A percentile compares a stretch with the other conserved stretches of the same genome.
Conservation (phyloP, 169 alveolate species). For the Eimeria falciformis region DNA sequence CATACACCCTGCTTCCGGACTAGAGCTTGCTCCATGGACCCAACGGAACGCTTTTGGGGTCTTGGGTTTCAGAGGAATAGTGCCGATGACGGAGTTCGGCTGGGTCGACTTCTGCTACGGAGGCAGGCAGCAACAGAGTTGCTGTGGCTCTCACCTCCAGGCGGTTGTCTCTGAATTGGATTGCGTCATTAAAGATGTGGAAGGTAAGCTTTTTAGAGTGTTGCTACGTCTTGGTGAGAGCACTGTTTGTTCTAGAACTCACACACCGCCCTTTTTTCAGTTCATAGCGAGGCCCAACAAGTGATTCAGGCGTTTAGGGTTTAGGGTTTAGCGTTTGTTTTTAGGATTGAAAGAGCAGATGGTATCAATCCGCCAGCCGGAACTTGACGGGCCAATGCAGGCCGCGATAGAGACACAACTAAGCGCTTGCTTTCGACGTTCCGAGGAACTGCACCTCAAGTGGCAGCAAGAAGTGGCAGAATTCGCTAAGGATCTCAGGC, state of each 20-base stretch:
- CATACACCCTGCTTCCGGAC: too few species aligned
- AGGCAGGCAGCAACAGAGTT: not conserved
- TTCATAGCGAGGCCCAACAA: too few species aligned
- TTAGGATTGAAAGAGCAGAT: not conserved
- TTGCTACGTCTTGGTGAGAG: too few species aligned
- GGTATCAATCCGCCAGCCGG: not conserved
- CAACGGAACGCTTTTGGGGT: too few species aligned
- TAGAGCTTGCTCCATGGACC: too few species aligned
- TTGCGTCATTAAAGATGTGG: not conserved
- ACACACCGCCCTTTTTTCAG: too few species aligned
- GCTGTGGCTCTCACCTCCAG: not conserved
- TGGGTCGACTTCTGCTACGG: not conserved
- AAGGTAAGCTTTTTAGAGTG: not conserved
- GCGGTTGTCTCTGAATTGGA: not conserved
- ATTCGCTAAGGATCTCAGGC: not conserved
- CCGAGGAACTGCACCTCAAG: not conserved
- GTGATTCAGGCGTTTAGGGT: too few species aligned
- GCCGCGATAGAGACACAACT: not conserved
- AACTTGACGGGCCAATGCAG: not conserved
- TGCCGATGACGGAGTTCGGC: not conserved
- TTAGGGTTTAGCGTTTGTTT: not conserved
- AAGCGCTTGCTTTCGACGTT: not conserved
- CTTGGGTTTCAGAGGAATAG: not conserved
- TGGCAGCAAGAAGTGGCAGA: not conserved
- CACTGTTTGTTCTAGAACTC: too few species aligned